Conservation (phyloP, 1,284 basidiomycete species). For the Termitomyces sp. region DNA sequence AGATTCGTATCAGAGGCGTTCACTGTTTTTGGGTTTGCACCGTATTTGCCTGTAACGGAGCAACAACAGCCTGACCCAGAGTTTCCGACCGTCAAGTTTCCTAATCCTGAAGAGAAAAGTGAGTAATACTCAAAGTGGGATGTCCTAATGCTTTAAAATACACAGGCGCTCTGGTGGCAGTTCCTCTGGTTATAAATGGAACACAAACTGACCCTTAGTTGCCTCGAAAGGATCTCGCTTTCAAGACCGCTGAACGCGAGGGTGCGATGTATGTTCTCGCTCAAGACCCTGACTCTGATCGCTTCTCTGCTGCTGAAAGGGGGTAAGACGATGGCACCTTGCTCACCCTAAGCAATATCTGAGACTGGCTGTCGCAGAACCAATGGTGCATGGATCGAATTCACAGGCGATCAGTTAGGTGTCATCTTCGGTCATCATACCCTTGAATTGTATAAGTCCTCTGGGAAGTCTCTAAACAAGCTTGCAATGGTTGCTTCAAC, state of each 20-base stretch:
- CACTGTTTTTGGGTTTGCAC: conserved; percentile 48
- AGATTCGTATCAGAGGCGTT: conserved; percentile 56
- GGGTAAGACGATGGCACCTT: conserved; percentile 29
- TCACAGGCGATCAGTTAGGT: conserved; percentile 83
- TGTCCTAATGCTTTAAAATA: background rate
- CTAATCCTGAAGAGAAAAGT: conserved; percentile 88
- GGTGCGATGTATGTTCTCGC: conserved; percentile 66
- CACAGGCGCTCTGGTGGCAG: conserved; percentile 51
- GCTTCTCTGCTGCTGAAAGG: conserved; percentile 78
- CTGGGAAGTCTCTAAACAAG: conserved; percentile 56
- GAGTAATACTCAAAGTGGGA: background rate
- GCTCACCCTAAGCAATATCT: background rate
- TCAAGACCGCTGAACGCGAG: conserved; percentile 49
- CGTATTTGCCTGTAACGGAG: conserved; percentile 54
- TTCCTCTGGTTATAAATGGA: background rate
- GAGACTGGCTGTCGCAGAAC: conserved; percentile 27
- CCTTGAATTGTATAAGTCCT: conserved; percentile 53
- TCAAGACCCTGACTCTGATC: conserved; percentile 83
- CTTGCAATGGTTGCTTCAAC: conserved; percentile 83
- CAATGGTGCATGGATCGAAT: conserved; percentile 59
- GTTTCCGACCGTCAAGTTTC: conserved; percentile 78
- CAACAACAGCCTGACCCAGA: conserved; percentile 74
- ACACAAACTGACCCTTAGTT: background rate
- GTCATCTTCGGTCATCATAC: conserved; percentile 64
- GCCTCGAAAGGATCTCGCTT: conserved; percentile 55